phyloP scores from a whole-genome alignment of 1,139 yeast genomes.

The Zhuliangozyma blackwelliae region DNA sequence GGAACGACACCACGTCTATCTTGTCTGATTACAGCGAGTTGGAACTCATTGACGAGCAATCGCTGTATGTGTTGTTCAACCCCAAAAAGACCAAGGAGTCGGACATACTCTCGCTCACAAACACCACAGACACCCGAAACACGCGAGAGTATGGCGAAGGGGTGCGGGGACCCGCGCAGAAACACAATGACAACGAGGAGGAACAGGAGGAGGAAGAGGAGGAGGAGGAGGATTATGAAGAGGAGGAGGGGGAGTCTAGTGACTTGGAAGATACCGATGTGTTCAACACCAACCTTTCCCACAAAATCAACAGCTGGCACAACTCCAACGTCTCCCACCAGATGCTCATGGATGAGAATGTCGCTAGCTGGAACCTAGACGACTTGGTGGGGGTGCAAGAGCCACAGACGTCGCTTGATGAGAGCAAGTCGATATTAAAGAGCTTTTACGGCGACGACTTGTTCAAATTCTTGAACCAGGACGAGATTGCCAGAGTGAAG shows the following conservation, averaged over 20 bases:
- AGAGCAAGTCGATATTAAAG: constrained; percentile 11
- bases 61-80: constrained; percentile 43
- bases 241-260: constrained; percentile 1
- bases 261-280: constrained; percentile 3
- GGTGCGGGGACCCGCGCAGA: too few species aligned
- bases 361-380: constrained; percentile 46
- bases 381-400: constrained; percentile 13
- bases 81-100: constrained; percentile 25
- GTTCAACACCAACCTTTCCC: constrained; percentile 10
- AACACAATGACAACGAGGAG: constrained; percentile 8
- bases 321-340: constrained; percentile 8
- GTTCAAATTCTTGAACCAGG: constrained; percentile 20
- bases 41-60: constrained; percentile 25
- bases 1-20: constrained; percentile 13
- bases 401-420: constrained; percentile 5
- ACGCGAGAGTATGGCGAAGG: constrained; percentile 8
- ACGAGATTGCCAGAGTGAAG: constrained; percentile 26
- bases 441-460: constrained; percentile 36
- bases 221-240: background rate
- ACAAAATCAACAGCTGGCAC: constrained; percentile 24
- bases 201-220: constrained; percentile 6
- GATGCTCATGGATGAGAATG: constrained; percentile 33
- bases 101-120: constrained; percentile 39
- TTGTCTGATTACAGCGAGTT: constrained; percentile 16
- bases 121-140: constrained; percentile 17